Base-by-base conservation (phyloP, 352 stramenopile species). In the Globisporangium spinosum region DNA sequence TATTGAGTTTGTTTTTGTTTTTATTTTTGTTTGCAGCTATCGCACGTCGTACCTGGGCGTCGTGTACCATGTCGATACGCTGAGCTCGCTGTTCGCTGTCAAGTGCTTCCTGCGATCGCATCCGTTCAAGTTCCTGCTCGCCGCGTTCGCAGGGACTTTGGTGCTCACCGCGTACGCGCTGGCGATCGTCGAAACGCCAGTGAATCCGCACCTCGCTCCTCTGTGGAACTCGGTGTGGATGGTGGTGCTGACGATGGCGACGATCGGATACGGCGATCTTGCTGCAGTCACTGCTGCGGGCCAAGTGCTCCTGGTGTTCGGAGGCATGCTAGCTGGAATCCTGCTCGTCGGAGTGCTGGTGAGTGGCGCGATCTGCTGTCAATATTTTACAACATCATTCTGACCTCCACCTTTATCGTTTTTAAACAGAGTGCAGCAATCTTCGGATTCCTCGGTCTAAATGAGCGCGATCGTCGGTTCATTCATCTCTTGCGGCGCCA, bases 31-130 rank as follows among this genome's bases (percentile, higher is more conserved):
- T 32, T 34, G 51, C 35, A 93, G 85, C 73, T 92, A 90, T 67
- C 85, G 78, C 35, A 92, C 85, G 2, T 89, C 85, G 2, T 94
- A 91, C 62, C 64, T 94, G 35, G 85, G 85, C 2, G 74, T 81
- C 4, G 72, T 94, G 45, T 82, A 94, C 58, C 82, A 89, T 61
- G 83, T 94, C 40, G 79, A 94, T 70, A 90, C 85, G 5, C 77
- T 89, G 62, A 89, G 80, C 56, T 86, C 83, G 10, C 70, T 94
- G n/a, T 94, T 94, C 45, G 82, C 83, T 6, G 80, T 90, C 75
- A 94, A 94, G 72, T 94, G 85, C 67, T 86, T 91, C 60, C 70
- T 94, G 3, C 83, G 80, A 7, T 74, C 85, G 2, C 75, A 89
- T 62, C 85, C 83, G 23, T 92, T 94, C 59, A 77, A 77, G 40